Percentiles rank a stretch among this genome's conserved stretches.
Conservation (phyloP, 768 basidiomycete species). For the Hydnum rufescens region DNA sequence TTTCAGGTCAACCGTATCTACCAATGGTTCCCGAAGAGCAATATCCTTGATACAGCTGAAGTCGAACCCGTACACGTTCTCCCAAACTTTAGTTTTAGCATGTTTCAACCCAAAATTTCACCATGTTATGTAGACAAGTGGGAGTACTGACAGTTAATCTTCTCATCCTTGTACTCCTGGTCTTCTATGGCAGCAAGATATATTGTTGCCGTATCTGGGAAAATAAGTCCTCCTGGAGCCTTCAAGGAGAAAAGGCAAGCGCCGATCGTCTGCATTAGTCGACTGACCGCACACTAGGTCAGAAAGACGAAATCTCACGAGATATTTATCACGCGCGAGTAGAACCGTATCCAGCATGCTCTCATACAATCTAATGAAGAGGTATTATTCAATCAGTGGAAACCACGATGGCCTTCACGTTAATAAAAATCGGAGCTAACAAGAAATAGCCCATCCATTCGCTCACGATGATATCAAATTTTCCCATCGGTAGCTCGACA, state of each 20-base stretch:
- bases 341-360: conserved; percentile 99
- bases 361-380: conserved; percentile 49
- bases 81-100: conserved; percentile 58
- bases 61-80: conserved; percentile 98
- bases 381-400: neutral
- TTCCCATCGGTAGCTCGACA: conserved; percentile 60
- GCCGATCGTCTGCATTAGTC: neutral
- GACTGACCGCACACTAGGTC: neutral
- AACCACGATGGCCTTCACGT: neutral
- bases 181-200: conserved; percentile 97
- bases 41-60: conserved; percentile 99
- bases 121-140: conserved; percentile 1
- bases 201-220: conserved; percentile 85
- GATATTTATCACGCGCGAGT: conserved; percentile 88
- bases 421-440: conserved; percentile 2
- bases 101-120: neutral
- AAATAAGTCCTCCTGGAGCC: conserved; percentile 69
- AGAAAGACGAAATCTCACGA: conserved; percentile 23
- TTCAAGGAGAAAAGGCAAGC: conserved; percentile 3
- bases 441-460: conserved; percentile 99
- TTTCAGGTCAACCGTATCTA: conserved; percentile 97
- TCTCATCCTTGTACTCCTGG: conserved; percentile 98
- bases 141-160: conserved; percentile 77
- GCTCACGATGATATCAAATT: conserved; percentile 97
- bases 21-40: conserved; percentile 84